phyloP scores from a whole-genome alignment of 2,329 filamentous ascomycete species.

The Penicillium sp. region DNA sequence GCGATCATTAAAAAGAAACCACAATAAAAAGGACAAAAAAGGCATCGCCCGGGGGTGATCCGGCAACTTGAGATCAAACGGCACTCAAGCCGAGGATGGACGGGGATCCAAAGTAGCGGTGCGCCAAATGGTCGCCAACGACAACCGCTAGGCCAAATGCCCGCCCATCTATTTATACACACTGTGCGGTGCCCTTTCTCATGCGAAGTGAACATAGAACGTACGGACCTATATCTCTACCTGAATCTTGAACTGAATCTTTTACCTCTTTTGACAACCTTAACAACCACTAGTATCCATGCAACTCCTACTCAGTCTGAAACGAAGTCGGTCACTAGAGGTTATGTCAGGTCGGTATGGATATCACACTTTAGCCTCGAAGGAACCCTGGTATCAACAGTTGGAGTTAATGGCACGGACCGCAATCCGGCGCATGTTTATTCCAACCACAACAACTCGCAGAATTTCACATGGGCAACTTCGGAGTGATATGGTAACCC shows the following conservation, averaged over 20 bases:
- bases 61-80: neutral
- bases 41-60: neutral
- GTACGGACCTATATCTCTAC: neutral
- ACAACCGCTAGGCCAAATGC: neutral
- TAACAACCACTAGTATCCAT: no score
- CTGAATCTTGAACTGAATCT: neutral
- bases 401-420: no score
- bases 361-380: no score
- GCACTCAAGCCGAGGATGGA: neutral
- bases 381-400: neutral
- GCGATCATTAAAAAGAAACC: neutral
- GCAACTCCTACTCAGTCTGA: no score
- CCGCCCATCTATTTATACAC: neutral
- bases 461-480: conserved; percentile 29
- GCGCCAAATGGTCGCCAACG: neutral
- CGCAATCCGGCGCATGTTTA: neutral
- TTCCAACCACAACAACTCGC: neutral
- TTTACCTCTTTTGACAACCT: neutral
- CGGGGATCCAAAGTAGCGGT: neutral
- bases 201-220: neutral
- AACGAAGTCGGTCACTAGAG: no score
- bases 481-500: conserved; percentile 41
- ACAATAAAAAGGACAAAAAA: neutral
- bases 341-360: no score
- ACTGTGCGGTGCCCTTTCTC: neutral